Evolutionary conservation across 352 stramenopile genomes (phyloP).

Genomic region (Pythium rhizo-oryzae): DNA sequence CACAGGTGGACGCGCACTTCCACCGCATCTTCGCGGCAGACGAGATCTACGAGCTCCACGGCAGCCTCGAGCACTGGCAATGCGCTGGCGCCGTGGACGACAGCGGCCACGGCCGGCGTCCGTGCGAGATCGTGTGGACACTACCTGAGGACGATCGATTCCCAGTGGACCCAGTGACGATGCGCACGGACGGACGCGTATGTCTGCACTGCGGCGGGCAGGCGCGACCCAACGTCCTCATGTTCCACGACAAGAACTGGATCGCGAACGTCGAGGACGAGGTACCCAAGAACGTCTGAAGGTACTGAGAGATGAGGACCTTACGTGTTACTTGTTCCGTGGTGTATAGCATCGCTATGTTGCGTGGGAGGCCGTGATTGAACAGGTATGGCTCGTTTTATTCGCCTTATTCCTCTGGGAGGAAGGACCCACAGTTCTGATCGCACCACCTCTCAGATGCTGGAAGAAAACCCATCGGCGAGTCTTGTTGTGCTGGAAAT

Average conservation of each 20-base stretch:
- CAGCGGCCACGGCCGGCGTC: slow-evolving; percentile 32
- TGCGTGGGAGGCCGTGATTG: slow-evolving; percentile 77
- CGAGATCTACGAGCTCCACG: slow-evolving; percentile 90
- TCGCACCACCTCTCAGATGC: slow-evolving; percentile 52
- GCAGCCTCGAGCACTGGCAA: slow-evolving; percentile 81
- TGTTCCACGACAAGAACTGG: slow-evolving; percentile 91
- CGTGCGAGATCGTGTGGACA: slow-evolving; percentile 57
- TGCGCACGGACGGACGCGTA: slow-evolving; percentile 48
- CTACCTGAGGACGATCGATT: slow-evolving; percentile 60
- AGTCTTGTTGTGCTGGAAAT: slow-evolving; percentile 84
- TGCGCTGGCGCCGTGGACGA: slow-evolving; percentile 61
- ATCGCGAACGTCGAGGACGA: slow-evolving; percentile 70
- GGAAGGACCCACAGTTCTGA: background rate
- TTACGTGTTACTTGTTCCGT: background rate
- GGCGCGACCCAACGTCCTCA: slow-evolving; percentile 87
- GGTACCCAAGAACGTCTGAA: slow-evolving; percentile 29
- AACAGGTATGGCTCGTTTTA: slow-evolving; percentile 49
- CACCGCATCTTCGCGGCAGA: slow-evolving; percentile 70
- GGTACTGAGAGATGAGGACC: too few species aligned
- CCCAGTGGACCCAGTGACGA: slow-evolving; percentile 60
- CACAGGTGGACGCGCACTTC: slow-evolving; percentile 90
- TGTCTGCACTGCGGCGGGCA: slow-evolving; percentile 64
- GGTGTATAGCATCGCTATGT: slow-evolving; percentile 70
- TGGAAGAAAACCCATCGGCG: slow-evolving; percentile 58
- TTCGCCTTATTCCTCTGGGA: too few species aligned